Percentiles rank a stretch among this genome's conserved stretches.
These are phyloP conservation scores for Knoxdaviesia capensis DNA, from an alignment of 2,329 filamentous ascomycete species.

Conservation along the genomic window DNA sequence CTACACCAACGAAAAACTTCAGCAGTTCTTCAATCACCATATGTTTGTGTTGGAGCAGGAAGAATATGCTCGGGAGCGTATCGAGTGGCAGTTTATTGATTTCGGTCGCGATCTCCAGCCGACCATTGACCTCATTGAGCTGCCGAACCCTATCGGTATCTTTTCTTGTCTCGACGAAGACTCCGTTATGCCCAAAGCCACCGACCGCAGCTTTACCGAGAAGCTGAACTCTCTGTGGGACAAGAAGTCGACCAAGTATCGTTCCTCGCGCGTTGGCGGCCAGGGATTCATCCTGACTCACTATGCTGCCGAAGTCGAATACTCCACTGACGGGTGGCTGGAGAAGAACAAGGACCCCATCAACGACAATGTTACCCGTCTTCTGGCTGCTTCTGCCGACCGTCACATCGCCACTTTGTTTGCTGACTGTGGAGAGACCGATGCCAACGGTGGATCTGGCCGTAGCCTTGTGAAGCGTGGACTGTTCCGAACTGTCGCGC, in stretches of 20 bases:
- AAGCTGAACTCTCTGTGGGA: conserved; percentile 97
- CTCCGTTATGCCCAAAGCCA: conserved; percentile 96
- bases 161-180: conserved; percentile 97
- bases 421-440: conserved; percentile 63
- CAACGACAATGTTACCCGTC: conserved; percentile 86
- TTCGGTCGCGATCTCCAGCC: conserved; percentile 94
- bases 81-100: conserved; percentile 99
- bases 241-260: conserved; percentile 85
- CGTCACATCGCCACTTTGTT: conserved; percentile 73
- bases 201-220: conserved; percentile 90
- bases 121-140: conserved; percentile 90
- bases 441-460: conserved; percentile 35
- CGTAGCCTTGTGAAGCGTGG: conserved; percentile 86
- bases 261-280: conserved; percentile 54
- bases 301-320: conserved; percentile 95
- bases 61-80: conserved; percentile 91
- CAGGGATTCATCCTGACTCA: conserved; percentile 94
- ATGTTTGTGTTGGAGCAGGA: conserved; percentile 99
- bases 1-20: conserved; percentile 97
- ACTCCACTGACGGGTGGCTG: conserved; percentile 83
- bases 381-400: conserved; percentile 66
- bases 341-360: conserved; percentile 98
- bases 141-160: conserved; percentile 93
- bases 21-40: conserved; percentile 99
- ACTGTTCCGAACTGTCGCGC: conserved; percentile 87